Conservation (phyloP, 805 yeast genomes). For the Tetrapisispora pingtungensis region DNA sequence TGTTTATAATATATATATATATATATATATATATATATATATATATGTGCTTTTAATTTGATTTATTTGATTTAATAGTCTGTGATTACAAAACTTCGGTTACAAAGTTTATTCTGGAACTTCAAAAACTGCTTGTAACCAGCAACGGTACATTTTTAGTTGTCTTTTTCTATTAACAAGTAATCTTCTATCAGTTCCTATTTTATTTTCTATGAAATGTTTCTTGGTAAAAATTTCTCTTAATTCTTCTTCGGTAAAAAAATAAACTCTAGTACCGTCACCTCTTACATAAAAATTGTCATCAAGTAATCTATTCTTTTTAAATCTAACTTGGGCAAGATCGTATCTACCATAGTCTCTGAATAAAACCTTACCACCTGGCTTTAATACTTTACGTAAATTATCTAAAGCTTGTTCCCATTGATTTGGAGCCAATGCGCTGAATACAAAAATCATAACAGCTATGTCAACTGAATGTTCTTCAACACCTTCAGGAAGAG, state of each 20-base stretch:
- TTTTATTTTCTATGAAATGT: constrained; percentile 56
- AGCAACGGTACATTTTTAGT: constrained; percentile 89
- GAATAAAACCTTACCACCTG: constrained; percentile 84
- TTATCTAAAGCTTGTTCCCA: constrained; percentile 78
- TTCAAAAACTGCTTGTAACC: constrained; percentile 89
- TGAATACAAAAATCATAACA: constrained; percentile 90
- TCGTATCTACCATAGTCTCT: constrained; percentile 96
- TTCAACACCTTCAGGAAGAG: constrained; percentile 75
- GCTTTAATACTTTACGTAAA: constrained; percentile 63
- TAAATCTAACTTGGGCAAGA: constrained; percentile 88
- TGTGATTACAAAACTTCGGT: too few relatives aligned
- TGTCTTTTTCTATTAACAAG: constrained; percentile 87
- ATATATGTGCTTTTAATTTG: neutral
- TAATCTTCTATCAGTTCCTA: constrained; percentile 84
- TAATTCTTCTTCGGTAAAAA: constrained; percentile 90
- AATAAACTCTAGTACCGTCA: constrained; percentile 95
- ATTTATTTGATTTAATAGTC: too few relatives aligned
- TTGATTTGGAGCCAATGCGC: constrained; percentile 85
- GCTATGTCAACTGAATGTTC: constrained; percentile 79
- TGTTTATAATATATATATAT: neutral
- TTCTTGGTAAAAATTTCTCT: constrained; percentile 55
- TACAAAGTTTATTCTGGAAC: constrained; percentile 21
- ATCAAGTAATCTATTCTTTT: constrained; percentile 73
- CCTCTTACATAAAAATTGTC: constrained; percentile 95
- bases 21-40: neutral